Conservation (phyloP, 2,329 filamentous ascomycete genomes). For the Sporothrix euskadiensis region DNA sequence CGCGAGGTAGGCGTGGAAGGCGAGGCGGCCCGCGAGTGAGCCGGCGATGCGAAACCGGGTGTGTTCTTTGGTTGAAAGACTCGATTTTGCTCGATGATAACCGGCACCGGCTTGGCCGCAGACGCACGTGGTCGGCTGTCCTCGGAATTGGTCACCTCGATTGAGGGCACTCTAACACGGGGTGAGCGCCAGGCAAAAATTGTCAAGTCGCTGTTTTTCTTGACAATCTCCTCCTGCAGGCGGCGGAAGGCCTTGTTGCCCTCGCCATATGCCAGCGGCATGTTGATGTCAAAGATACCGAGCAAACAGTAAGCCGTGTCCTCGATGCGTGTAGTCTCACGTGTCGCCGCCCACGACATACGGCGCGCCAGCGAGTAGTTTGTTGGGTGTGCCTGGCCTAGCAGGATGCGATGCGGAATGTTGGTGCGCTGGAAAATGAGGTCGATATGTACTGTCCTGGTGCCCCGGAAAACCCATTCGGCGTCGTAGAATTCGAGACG, state of each 20-base stretch:
- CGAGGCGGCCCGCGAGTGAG: background rate
- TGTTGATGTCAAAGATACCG: constrained; percentile 32
- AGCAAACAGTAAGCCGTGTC: constrained; percentile 35
- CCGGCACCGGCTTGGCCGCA: background rate
- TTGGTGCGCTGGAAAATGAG: constrained; percentile 32
- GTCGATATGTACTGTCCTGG: constrained; percentile 31
- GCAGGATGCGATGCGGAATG: constrained; percentile 33
- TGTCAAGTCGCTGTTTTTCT: constrained; percentile 29
- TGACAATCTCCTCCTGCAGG: constrained; percentile 33
- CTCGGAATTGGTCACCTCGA: background rate
- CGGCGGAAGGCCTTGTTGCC: constrained; percentile 31
- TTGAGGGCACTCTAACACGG: background rate
- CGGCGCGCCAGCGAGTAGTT: constrained; percentile 30
- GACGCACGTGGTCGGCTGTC: background rate
- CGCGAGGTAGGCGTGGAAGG: background rate
- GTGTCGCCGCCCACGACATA: constrained; percentile 32
- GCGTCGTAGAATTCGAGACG: constrained; percentile 38
- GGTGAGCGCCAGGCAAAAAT: constrained; percentile 34
- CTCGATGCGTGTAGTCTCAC: constrained; percentile 31
- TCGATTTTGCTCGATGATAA: background rate
- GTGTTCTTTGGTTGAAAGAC: background rate
- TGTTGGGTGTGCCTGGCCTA: constrained; percentile 1
- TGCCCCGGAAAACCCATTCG: constrained; percentile 37
- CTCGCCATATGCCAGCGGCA: constrained; percentile 34
- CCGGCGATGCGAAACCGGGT: background rate